Evolutionary conservation across 1,284 basidiomycete species (phyloP).

Genomic region (Pseudozyma hubeiensis): DNA sequence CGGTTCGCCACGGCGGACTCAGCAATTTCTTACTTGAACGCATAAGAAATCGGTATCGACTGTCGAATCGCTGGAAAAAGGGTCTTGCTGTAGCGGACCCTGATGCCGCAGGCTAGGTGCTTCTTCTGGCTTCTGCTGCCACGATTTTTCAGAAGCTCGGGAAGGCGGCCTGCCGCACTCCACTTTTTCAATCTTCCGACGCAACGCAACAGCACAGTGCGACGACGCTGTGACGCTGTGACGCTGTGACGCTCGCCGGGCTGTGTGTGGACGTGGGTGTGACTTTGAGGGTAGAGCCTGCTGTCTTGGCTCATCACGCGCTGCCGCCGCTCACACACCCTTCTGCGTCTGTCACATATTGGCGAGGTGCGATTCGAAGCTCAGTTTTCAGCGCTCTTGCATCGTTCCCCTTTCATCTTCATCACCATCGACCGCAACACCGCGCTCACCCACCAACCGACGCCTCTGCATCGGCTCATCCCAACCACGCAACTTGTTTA

Average conservation of each 20-base stretch:
- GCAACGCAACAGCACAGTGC: no score
- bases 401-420: not conserved
- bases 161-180: no score
- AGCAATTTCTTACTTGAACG: no score
- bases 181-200: no score
- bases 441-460: not conserved
- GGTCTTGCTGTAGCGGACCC: no score
- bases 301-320: conserved; percentile 1
- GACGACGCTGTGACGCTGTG: no score
- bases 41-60: no score
- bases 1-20: no score
- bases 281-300: not conserved
- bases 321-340: not conserved
- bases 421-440: not conserved
- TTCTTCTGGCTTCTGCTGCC: not conserved
- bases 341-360: not conserved
- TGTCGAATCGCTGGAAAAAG: no score
- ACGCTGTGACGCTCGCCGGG: no score
- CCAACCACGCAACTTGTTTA: no score
- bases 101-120: not conserved
- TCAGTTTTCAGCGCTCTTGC: not conserved
- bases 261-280: not conserved
- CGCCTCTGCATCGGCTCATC: not conserved
- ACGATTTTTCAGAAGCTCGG: no score
- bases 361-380: not conserved